Evolutionary conservation across 495 filamentous ascomycete genomes (phyloP), one percentile per base, ranked within the genome.

Genomic region (Trichoderma virens): DNA sequence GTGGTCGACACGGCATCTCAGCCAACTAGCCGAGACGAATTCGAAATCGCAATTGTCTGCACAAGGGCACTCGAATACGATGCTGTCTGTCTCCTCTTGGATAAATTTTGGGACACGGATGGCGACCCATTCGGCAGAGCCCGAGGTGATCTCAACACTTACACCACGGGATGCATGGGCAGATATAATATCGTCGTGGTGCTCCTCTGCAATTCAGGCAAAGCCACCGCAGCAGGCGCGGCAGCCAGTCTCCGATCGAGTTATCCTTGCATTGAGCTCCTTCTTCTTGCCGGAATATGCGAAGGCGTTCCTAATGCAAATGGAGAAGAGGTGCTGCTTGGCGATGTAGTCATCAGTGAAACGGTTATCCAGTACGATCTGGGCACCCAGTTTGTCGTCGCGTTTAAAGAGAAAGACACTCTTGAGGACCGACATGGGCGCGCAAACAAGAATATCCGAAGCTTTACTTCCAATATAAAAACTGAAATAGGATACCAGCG

Each of bases 281-380:
- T 64, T 25, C 59, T 76, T 20, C 51, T 76, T 28, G 70, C 73
- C 3, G 75, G 75, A 5, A 69, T 78, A 25, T 75, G 75, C 60
- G 75, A 73, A 9, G 75, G 68, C 4, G 67, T 71, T 5, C 75
- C 73, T 6, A 41, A 41, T 7, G 62, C 54, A 14, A 41, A 61
- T 14, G 38, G 23, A 8, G 62, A 69, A 14, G 70, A 75, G 28
- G 62, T 76, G 8, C 61, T 77, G n/a, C 72, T 82, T 3, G 79
- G 80, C 5, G 79, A 83, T 66, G 76, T 81, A 0, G 69, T 81
- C 31, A 75, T 83, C 41, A 78, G 76, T 61, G 73, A 71, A 0
- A 62, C 59, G 11, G 62, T 78, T 8, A 64, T 79, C n/a, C 67
- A 81, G 61, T 76, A 76, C 61, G 56, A 30, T 2, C 56, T 60